phyloP scores from a whole-genome alignment of 2,329 filamentous ascomycete genomes.

The Trichophyton mentagrophytes region DNA sequence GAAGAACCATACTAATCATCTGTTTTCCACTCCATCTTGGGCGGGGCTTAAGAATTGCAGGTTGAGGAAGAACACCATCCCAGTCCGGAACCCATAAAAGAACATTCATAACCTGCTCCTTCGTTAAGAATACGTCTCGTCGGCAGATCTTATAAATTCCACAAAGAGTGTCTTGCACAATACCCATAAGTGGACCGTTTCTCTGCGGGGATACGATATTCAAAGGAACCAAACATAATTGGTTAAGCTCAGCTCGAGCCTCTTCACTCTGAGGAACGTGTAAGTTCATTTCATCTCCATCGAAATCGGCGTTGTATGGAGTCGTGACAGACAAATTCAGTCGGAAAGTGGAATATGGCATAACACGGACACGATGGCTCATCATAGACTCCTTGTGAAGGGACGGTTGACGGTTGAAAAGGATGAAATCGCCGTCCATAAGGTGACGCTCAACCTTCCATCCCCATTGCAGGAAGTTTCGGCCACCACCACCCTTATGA shows the following conservation, averaged over 20 bases:
- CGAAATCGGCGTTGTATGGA: constrained; percentile 99
- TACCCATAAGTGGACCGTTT: constrained; percentile 97
- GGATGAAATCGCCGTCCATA: constrained; percentile 90
- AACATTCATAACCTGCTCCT: constrained; percentile 89
- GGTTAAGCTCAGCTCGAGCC: constrained; percentile 82
- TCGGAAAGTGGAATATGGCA: constrained; percentile 98
- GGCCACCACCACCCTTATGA: constrained; percentile 65
- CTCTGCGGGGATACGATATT: constrained; percentile 98
- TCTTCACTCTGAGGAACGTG: constrained; percentile 98
- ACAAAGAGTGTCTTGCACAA: constrained; percentile 93
- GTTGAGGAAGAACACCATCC: constrained; percentile 87
- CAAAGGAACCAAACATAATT: constrained; percentile 92
- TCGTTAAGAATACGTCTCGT: constrained; percentile 78
- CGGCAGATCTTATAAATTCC: constrained; percentile 95
- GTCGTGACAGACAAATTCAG: constrained; percentile 95
- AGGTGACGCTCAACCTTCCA: constrained; percentile 99
- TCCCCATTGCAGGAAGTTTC: constrained; percentile 81
- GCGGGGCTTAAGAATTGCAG: constrained; percentile 83
- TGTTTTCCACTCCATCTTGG: constrained; percentile 98
- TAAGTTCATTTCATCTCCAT: constrained; percentile 99
- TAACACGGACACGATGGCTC: constrained; percentile 92
- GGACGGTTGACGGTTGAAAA: constrained; percentile 98
- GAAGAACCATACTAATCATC: constrained; percentile 85
- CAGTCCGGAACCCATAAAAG: constrained; percentile 96
- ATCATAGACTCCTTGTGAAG: constrained; percentile 99